Conservation (phyloP, 768 basidiomycete genomes). For the Tricholomella constricta region DNA sequence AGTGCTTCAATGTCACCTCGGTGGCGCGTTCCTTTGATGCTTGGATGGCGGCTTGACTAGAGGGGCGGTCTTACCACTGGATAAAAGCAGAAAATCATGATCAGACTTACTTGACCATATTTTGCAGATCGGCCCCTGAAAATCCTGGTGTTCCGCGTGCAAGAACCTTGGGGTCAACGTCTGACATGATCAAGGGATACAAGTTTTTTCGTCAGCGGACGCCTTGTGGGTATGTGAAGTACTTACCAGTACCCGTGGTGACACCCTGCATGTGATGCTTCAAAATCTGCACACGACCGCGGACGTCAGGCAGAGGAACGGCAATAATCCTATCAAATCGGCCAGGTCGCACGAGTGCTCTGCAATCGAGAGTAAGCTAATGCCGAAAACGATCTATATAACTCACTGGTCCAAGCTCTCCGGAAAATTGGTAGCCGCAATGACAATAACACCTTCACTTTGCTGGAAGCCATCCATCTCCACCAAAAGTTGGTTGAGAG, state of each 20-base stretch:
- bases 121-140: constrained; percentile 95
- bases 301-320: constrained; percentile 93
- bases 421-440: constrained; percentile 98
- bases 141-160: constrained; percentile 96
- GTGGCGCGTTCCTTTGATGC: constrained; percentile 83
- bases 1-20: constrained; percentile 76
- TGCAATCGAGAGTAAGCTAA: constrained; percentile 29
- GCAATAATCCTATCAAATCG: constrained; percentile 93
- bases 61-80: constrained; percentile 10
- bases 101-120: constrained; percentile 84
- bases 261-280: constrained; percentile 89
- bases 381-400: constrained; percentile 2
- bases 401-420: constrained; percentile 87
- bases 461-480: constrained; percentile 98
- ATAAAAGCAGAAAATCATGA: not conserved
- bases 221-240: constrained; percentile 5
- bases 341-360: constrained; percentile 93
- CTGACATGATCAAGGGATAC: constrained; percentile 32
- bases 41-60: constrained; percentile 88
- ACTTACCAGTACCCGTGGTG: constrained; percentile 55
- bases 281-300: constrained; percentile 91
- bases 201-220: constrained; percentile 10
- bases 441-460: constrained; percentile 91
- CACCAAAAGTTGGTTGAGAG: constrained; percentile 93
- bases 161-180: constrained; percentile 83